These are phyloP conservation scores for Actinomortierella wolfii DNA, from an alignment of 371 early-diverging fungal genomes.

Conservation along the genomic window DNA sequence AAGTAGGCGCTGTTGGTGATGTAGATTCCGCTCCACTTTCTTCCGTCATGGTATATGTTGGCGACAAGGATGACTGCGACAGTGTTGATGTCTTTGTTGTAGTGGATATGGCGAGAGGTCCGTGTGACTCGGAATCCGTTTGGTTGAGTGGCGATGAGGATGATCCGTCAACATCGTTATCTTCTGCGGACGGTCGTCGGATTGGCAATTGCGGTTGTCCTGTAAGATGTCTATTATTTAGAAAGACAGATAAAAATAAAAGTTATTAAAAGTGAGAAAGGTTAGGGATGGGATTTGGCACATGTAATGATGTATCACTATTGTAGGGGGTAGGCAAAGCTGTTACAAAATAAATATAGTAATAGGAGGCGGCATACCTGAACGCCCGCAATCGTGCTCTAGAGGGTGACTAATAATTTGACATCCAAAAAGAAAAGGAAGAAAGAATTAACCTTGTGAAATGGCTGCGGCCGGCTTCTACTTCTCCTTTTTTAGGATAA, in stretches of 20 bases:
- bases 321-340: too few relatives aligned
- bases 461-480: too few relatives aligned
- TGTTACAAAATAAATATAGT: neutral
- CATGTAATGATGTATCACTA: too few relatives aligned
- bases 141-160: neutral
- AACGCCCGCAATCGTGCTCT: constrained; percentile 28
- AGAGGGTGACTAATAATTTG: constrained; percentile 20
- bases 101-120: neutral
- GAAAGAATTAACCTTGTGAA: too few relatives aligned
- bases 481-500: too few relatives aligned
- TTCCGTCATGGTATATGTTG: neutral
- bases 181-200: constrained; percentile 17
- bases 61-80: constrained; percentile 1
- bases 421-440: too few relatives aligned
- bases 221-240: constrained; percentile 28
- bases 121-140: constrained; percentile 7
- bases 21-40: neutral
- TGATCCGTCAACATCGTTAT: neutral
- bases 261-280: neutral
- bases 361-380: constrained; percentile 15
- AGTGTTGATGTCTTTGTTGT: neutral
- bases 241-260: neutral
- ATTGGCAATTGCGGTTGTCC: constrained; percentile 30
- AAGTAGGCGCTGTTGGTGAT: neutral
- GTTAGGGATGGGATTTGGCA: too few relatives aligned